A percentile compares a stretch with the other conserved stretches of the same genome.
Evolutionary conservation across 129 eudicot species (phyloP).

Genomic region (Apium graveolens): DNA sequence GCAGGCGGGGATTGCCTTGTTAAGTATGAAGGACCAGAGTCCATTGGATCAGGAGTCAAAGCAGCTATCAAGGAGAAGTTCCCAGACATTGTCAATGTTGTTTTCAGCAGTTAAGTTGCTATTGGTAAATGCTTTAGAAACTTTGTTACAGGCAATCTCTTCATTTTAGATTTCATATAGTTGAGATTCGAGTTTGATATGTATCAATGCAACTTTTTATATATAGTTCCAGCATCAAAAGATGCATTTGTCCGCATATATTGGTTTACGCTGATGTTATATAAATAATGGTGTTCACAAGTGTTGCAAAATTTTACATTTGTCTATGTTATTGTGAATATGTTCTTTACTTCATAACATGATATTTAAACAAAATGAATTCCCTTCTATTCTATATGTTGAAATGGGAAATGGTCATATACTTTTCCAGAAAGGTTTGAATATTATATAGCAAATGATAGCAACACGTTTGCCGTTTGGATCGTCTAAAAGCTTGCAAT

Average conservation of each 20-base stretch:
- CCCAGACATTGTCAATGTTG: constrained; percentile 69
- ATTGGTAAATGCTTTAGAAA: background rate
- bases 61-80: constrained; percentile 97
- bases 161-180: background rate
- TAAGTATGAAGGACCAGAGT: constrained; percentile 69
- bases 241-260: background rate
- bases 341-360: background rate
- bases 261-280: background rate
- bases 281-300: background rate
- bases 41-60: constrained; percentile 82
- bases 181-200: background rate
- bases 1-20: constrained; percentile 65
- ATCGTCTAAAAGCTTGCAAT: too few species aligned
- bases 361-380: background rate
- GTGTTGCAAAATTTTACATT: background rate
- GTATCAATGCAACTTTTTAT: background rate
- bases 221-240: background rate
- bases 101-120: constrained; percentile 25
- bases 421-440: too few species aligned
- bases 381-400: too few species aligned
- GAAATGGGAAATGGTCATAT: too few species aligned
- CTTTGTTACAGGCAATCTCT: background rate
- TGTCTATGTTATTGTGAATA: background rate
- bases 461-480: too few species aligned
- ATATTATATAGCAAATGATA: too few species aligned